Percentiles rank a stretch among this genome's conserved stretches.
These are phyloP conservation scores for Larix kaempferi DNA, from an alignment of 75 land plant species.

Conservation along the genomic window DNA sequence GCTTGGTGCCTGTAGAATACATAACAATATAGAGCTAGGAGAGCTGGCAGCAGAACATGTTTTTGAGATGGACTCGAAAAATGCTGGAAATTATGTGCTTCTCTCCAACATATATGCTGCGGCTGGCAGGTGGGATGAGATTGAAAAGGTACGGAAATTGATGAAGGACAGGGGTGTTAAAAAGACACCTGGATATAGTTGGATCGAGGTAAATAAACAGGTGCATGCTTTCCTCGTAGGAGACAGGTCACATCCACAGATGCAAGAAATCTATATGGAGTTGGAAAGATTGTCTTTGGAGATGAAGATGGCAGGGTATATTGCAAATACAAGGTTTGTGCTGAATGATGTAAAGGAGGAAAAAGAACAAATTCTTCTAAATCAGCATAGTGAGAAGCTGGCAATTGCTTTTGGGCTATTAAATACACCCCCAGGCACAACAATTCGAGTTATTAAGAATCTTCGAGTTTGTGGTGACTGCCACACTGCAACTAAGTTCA, in stretches of 20 bases:
- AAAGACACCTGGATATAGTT: conserved; percentile 11
- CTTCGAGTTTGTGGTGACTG: too few species aligned
- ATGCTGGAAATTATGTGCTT: conserved; percentile 14
- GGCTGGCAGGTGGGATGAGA: conserved; percentile 3
- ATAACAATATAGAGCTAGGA: conserved; percentile 15
- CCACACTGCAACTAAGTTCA: too few species aligned
- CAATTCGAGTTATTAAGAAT: too few species aligned
- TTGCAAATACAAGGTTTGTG: conserved; percentile 9
- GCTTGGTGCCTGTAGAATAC: conserved; percentile 24
- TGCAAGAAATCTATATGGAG: conserved; percentile 6
- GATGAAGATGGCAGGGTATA: conserved; percentile 9
- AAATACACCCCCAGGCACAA: too few species aligned
- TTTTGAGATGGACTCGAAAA: conserved; percentile 8
- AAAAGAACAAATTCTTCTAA: not conserved
- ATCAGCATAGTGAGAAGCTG: too few species aligned
- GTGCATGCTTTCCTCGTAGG: conserved; percentile 11
- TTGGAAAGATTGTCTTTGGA: conserved; percentile 1
- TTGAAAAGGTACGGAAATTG: conserved; percentile 6
- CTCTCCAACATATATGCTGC: conserved; percentile 19
- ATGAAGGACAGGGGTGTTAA: conserved; percentile 3
- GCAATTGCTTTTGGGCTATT: too few species aligned
- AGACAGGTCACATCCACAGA: conserved; percentile 12
- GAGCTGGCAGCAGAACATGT: conserved; percentile 4
- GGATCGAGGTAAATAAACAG: conserved; percentile 7
- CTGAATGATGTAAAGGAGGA: conserved; percentile 12